A percentile compares a stretch with the other conserved stretches of the same genome.
These are phyloP conservation scores for Debaryomyces subglobosus DNA, from an alignment of 1,139 yeast genomes.

Conservation along the genomic window DNA sequence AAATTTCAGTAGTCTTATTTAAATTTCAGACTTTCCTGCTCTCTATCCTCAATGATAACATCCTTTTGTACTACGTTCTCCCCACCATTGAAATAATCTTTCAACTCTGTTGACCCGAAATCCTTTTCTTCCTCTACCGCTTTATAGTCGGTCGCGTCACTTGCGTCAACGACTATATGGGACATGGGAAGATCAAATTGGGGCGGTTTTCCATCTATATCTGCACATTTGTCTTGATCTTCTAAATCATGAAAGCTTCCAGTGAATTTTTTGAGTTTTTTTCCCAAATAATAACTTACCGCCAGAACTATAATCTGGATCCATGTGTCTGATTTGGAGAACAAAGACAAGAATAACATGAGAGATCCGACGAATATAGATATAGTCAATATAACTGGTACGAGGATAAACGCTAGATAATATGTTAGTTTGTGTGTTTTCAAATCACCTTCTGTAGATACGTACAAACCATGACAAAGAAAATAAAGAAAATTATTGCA, in stretches of 20 bases:
- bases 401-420: slow-evolving; percentile 13
- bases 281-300: slow-evolving; percentile 1
- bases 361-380: slow-evolving; percentile 9
- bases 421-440: slow-evolving; percentile 8
- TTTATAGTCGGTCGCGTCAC: background rate
- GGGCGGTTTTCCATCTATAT: background rate
- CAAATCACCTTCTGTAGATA: slow-evolving; percentile 4
- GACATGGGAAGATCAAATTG: slow-evolving; percentile 1
- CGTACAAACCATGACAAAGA: slow-evolving; percentile 21
- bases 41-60: background rate
- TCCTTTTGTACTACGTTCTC: background rate
- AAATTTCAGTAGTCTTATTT: background rate
- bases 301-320: background rate
- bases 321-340: slow-evolving; percentile 4
- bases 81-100: slow-evolving; percentile 5
- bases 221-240: background rate
- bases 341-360: slow-evolving; percentile 7
- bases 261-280: slow-evolving; percentile 8
- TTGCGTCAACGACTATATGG: background rate
- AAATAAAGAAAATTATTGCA: slow-evolving; percentile 12
- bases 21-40: background rate
- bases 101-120: background rate
- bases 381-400: slow-evolving; percentile 12
- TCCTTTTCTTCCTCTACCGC: background rate
- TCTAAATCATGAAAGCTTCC: slow-evolving; percentile 9